These are phyloP conservation scores for Raddia guianensis DNA, from an alignment of 176 grass and related monocot species.

Conservation along the genomic window DNA sequence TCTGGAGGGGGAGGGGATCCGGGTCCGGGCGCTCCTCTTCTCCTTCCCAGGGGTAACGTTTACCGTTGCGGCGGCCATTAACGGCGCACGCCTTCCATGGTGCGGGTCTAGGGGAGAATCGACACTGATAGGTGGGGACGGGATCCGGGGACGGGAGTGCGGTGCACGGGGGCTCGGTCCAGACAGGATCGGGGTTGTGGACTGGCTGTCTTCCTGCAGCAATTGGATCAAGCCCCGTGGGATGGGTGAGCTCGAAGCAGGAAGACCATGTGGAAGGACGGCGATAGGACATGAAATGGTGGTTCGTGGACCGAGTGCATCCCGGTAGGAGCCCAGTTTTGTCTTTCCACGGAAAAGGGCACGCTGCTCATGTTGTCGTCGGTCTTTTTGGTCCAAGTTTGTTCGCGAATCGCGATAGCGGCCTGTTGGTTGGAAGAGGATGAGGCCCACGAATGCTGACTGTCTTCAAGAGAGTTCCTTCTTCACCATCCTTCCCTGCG, in stretches of 20 bases:
- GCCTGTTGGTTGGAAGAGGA: neutral
- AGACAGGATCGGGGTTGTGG: neutral
- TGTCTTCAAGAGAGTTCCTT: no score
- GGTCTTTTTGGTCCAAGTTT: constrained; percentile 2
- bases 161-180: constrained; percentile 25
- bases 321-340: neutral
- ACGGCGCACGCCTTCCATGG: constrained; percentile 50
- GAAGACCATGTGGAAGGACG: neutral
- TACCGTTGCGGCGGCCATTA: constrained; percentile 60
- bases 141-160: neutral
- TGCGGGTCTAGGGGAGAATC: constrained; percentile 27
- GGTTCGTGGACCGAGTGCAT: constrained; percentile 17
- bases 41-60: constrained; percentile 52
- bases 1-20: constrained; percentile 48
- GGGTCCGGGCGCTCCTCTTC: constrained; percentile 34
- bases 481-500: no score
- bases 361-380: neutral
- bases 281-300: neutral
- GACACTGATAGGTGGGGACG: constrained; percentile 33
- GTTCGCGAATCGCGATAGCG: neutral
- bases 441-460: neutral
- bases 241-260: neutral
- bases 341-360: constrained; percentile 33
- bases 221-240: neutral
- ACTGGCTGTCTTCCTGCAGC: constrained; percentile 36